These are phyloP conservation scores for Syzygium aromaticum DNA, from an alignment of 345 rosid species.

Conservation along the genomic window DNA sequence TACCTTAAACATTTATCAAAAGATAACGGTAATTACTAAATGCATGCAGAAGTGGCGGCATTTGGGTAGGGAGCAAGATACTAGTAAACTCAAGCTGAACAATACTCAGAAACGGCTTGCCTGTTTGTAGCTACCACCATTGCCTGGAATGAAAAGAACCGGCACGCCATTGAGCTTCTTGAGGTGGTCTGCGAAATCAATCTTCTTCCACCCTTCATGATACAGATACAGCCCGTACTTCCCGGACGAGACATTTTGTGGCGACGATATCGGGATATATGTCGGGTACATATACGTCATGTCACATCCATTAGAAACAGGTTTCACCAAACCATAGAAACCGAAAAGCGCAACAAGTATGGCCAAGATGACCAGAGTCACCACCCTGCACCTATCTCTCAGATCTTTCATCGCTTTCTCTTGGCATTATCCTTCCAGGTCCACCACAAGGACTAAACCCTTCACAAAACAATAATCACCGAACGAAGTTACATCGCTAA, in stretches of 20 bases:
- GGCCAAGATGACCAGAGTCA: slow-evolving; percentile 28
- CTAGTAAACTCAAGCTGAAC: not conserved
- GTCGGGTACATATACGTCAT: slow-evolving; percentile 99
- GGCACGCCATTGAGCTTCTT: slow-evolving; percentile 91
- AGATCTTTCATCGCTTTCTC: slow-evolving; percentile 25
- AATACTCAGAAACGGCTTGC: slow-evolving; percentile 10
- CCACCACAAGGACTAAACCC: not conserved
- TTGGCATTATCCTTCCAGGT: not conserved
- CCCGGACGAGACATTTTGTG: slow-evolving; percentile 25
- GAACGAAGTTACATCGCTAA: not conserved
- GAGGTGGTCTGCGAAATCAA: slow-evolving; percentile 66
- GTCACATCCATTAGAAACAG: slow-evolving; percentile 71
- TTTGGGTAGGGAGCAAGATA: not conserved
- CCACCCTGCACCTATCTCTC: slow-evolving; percentile 41
- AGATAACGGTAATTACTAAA: not conserved
- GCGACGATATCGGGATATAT: slow-evolving; percentile 63
- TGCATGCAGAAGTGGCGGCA: not conserved
- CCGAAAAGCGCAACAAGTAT: slow-evolving; percentile 48
- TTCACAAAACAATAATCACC: not conserved
- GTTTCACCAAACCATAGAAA: slow-evolving; percentile 57
- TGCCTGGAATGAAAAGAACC: slow-evolving; percentile 91
- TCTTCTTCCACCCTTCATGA: slow-evolving; percentile 97
- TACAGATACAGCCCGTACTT: slow-evolving; percentile 80
- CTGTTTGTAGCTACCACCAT: slow-evolving; percentile 98
- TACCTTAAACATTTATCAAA: not conserved